phyloP scores from a whole-genome alignment of 2,329 filamentous ascomycete species.

The Neoarthrinium moseri region DNA sequence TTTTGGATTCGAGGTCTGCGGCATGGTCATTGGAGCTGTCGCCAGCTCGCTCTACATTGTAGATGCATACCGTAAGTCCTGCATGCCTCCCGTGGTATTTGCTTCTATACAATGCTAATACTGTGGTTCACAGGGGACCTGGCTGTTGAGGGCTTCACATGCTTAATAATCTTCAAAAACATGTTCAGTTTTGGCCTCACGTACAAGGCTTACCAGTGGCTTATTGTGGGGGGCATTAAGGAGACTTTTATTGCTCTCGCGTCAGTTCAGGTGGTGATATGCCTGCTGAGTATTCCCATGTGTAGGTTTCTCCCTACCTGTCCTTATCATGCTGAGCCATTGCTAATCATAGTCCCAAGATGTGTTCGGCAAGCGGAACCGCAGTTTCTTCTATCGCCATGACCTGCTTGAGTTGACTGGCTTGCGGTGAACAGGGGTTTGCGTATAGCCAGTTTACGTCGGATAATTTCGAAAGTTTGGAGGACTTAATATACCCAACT shows the following conservation, averaged over 20 bases:
- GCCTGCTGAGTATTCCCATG: constrained; percentile 71
- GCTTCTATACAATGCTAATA: constrained; percentile 2
- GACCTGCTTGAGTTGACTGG: constrained; percentile 59
- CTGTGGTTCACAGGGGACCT: constrained; percentile 59
- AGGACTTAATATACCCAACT: too few species aligned
- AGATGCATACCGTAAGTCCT: constrained; percentile 79
- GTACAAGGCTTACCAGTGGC: constrained; percentile 82
- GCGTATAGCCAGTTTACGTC: background rate
- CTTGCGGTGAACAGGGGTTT: background rate
- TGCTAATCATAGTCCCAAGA: constrained; percentile 45
- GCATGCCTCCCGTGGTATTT: constrained; percentile 6
- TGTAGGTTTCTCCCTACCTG: constrained; percentile 57
- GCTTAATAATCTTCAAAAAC: constrained; percentile 91
- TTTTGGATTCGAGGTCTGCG: constrained; percentile 79
- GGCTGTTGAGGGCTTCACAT: constrained; percentile 84
- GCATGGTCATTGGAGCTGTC: constrained; percentile 90
- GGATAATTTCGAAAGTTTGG: too few species aligned
- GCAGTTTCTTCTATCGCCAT: constrained; percentile 73
- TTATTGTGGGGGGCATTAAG: constrained; percentile 62
- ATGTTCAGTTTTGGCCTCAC: constrained; percentile 86
- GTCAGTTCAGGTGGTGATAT: constrained; percentile 76
- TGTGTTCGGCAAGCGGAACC: constrained; percentile 74
- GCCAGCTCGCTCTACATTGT: constrained; percentile 85
- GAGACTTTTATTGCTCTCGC: constrained; percentile 67
- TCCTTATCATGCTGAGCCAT: constrained; percentile 8